A percentile compares a stretch with the other conserved stretches of the same genome.
These are phyloP conservation scores for Mycosarcoma mackinlayi DNA, from an alignment of 1,284 basidiomycete genomes.

Conservation along the genomic window DNA sequence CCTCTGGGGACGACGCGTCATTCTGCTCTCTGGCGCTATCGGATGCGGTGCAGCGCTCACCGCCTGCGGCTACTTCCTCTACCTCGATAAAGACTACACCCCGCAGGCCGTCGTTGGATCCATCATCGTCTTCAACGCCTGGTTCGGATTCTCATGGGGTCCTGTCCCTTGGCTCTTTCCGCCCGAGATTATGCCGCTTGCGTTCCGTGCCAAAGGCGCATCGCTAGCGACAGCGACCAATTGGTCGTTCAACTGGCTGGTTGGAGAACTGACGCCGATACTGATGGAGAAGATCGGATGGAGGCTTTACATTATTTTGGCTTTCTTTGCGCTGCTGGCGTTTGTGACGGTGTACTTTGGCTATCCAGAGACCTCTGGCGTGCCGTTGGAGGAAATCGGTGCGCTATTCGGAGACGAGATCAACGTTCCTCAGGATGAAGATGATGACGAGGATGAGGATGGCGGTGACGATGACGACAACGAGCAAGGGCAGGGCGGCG, in stretches of 20 bases:
- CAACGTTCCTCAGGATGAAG: slow-evolving; percentile 61
- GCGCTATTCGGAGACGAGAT: slow-evolving; percentile 68
- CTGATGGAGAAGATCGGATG: slow-evolving; percentile 90
- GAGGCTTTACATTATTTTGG: slow-evolving; percentile 95
- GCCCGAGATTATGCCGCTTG: slow-evolving; percentile 75
- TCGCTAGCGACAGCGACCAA: slow-evolving; percentile 61
- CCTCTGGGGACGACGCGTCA: slow-evolving; percentile 86
- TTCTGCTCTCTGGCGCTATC: slow-evolving; percentile 90
- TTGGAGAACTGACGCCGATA: slow-evolving; percentile 88
- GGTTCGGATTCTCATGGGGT: slow-evolving; percentile 79
- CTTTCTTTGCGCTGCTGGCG: slow-evolving; percentile 88
- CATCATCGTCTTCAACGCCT: slow-evolving; percentile 90
- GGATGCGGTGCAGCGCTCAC: slow-evolving; percentile 78
- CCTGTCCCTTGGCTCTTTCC: slow-evolving; percentile 84
- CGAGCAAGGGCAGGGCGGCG: slow-evolving; percentile 25
- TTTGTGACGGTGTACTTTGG: slow-evolving; percentile 76
- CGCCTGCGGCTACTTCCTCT: slow-evolving; percentile 91
- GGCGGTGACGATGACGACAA: slow-evolving; percentile 30
- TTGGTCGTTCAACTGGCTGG: slow-evolving; percentile 78
- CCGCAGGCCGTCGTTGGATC: slow-evolving; percentile 89
- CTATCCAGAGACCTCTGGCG: slow-evolving; percentile 74
- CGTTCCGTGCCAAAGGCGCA: slow-evolving; percentile 80
- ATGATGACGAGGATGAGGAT: slow-evolving; percentile 25
- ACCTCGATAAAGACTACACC: slow-evolving; percentile 76
- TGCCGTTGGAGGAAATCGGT: slow-evolving; percentile 73